Evolutionary conservation across 768 basidiomycete genomes (phyloP), one percentile per base, ranked within the genome.

Genomic region (Lanmaoa rubissima): DNA sequence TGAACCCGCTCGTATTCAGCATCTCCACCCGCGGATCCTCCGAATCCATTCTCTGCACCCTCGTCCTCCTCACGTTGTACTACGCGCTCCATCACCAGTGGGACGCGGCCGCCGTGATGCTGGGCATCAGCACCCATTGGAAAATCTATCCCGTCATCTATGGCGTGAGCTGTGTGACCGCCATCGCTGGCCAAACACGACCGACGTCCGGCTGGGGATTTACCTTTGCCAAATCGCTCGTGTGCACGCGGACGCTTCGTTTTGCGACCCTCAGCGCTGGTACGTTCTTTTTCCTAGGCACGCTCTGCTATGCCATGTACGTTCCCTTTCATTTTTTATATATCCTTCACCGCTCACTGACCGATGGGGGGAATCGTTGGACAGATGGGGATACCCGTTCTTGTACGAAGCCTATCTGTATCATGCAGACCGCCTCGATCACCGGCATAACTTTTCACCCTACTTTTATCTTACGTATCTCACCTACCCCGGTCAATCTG

Each of bases 1-100:
- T 98, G 56, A 98, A 95, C 73, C 97, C 97, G 0, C 82, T 99
- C 63, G 89, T 96, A 2, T 90, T 97, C 71, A 88, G 94, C 60
- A 98, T 99, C 64, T 97, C 95, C 8, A 98, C 97, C 0, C 87
- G 97, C 17, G 97, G 97, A 8, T 98, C 94, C 17, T 95, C 96
- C 5, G 97, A 99, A 71, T 85, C 92, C 3, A 75, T 97, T 17
- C 84, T 98, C 16, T 85, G 87, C 39, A 76, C 89, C 2, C 78
- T 95, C 54, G 89, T 98, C 39, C 79, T 97, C 39, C 73, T 82
- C 50, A 84, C 87, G 0, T 73, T 95, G 28, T 82, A 82, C 67
- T 78, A 73, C 32, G 83, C 85, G 2, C 72, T 88, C 55, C 78
- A 79, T 41, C 76, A 74, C 4, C 76, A 76, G 43, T 89, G 90